Percentiles rank a stretch among this genome's conserved stretches.
phyloP scores from a whole-genome alignment of 352 stramenopile species.

The Albugo laibachii region DNA sequence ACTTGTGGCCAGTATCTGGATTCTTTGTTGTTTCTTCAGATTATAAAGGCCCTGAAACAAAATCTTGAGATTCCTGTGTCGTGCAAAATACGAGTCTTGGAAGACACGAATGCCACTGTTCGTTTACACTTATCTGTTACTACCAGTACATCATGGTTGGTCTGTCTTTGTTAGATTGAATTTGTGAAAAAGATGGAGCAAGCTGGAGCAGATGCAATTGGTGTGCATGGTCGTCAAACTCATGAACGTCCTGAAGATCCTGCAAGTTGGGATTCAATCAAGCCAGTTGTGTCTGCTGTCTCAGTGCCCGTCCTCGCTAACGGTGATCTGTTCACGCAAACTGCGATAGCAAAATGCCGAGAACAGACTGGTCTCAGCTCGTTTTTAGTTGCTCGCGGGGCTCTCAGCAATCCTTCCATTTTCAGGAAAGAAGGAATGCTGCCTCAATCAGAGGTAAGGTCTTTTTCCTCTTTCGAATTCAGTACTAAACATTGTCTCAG shows the following conservation, averaged over 20 bases:
- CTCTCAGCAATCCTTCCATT: slow-evolving; percentile 64
- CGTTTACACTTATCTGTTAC: background rate
- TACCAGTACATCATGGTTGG: background rate
- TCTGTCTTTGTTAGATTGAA: slow-evolving; percentile 25
- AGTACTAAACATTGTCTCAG: too few relatives aligned
- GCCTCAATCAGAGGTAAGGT: slow-evolving; percentile 23
- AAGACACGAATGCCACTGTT: slow-evolving; percentile 44
- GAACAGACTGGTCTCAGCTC: slow-evolving; percentile 39
- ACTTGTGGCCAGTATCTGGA: background rate
- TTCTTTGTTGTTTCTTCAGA: slow-evolving; percentile 12
- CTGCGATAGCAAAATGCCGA: slow-evolving; percentile 41
- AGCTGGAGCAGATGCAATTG: slow-evolving; percentile 42
- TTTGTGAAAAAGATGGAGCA: slow-evolving; percentile 37
- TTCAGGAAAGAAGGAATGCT: slow-evolving; percentile 51
- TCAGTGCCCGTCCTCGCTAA: slow-evolving; percentile 74
- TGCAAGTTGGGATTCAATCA: slow-evolving; percentile 49
- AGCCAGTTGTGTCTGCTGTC: slow-evolving; percentile 42
- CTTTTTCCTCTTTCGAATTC: background rate
- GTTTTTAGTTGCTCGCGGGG: slow-evolving; percentile 69
- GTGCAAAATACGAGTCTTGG: slow-evolving; percentile 74
- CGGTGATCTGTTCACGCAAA: slow-evolving; percentile 67
- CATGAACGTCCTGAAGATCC: slow-evolving; percentile 45
- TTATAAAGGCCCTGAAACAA: slow-evolving; percentile 55
- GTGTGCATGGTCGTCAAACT: slow-evolving; percentile 40
- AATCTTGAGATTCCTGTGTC: slow-evolving; percentile 74